phyloP scores from a whole-genome alignment of 306 rosid species.

The Prosopis cineraria region DNA sequence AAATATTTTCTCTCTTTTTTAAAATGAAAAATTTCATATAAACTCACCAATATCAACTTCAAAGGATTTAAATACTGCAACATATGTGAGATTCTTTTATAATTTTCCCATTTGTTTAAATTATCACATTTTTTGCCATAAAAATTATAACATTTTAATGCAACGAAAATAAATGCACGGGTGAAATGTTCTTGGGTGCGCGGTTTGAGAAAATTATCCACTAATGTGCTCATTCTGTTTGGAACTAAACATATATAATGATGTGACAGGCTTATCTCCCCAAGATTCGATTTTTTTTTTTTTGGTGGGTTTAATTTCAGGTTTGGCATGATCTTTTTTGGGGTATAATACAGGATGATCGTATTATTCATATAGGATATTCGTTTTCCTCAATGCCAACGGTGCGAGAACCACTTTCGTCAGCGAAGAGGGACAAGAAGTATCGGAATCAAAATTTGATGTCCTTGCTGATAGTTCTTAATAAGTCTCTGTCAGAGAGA shows the following conservation, averaged over 20 bases:
- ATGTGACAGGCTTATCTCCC: not conserved
- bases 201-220: not conserved
- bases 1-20: no score
- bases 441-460: not conserved
- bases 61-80: no score
- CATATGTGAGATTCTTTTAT: not conserved
- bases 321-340: not conserved
- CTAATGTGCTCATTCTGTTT: not conserved
- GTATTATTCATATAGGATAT: not conserved
- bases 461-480: not conserved
- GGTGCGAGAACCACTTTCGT: not conserved
- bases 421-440: conserved; percentile 9
- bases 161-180: not conserved
- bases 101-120: not conserved
- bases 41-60: no score
- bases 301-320: conserved; percentile 6
- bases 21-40: no score
- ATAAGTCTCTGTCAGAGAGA: not conserved
- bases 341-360: not conserved
- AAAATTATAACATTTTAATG: no score
- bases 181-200: not conserved
- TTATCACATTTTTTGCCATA: no score
- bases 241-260: not conserved
- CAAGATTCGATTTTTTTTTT: not conserved
- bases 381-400: not conserved